Evolutionary conservation across 2,329 filamentous ascomycete genomes (phyloP), one percentile per base, ranked within the genome.

Genomic region (Aspergillus fijiensis): DNA sequence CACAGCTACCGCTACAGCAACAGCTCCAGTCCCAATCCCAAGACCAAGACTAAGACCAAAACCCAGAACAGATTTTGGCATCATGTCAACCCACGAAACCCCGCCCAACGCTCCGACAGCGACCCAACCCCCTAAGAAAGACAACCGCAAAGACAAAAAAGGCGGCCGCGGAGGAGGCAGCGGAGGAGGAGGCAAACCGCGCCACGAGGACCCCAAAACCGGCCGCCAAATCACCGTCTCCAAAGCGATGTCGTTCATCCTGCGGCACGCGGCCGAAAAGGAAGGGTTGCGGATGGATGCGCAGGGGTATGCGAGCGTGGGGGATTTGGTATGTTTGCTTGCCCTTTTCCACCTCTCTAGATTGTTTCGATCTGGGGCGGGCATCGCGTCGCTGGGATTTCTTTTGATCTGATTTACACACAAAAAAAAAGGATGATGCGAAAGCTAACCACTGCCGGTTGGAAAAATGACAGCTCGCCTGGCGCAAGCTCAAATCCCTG

Each of bases 401-500:
- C 6, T 2, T 35, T 35, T 35, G 2, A 14, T 35, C 31, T 4
- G 31, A 14, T 10, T 23, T 23, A 23, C 23, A 23, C 23, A 23
- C 23, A 23, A 19, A 19, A 19, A 35, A 2, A 35, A 14, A 35
- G 3, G 33, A 14, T 35, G 4, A 11, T 35, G 33, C 11, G 33
- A 11, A 11, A 5, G 33, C 11, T n/a, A 25, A 25, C 16, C 5
- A 29, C 14, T 21, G 9, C 1, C 50, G 19, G 35, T n/a, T 35
- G 23, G 21, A 21, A 5, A 42, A 19, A 49, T 57, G 29, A 58
- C 7, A 86, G 81, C 79, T 89, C 39, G 76, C 78, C 68, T 87
- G 84, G 73, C 80, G 80, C 55, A 83, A 82, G 49, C 76, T 97
- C 57, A 85, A 85, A 63, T 86, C 85, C 4, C 81, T 96, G 10